Evolutionary conservation across 805 yeast genomes (phyloP), one percentile per base, ranked within the genome.

Genomic region (Candida boleticola): DNA sequence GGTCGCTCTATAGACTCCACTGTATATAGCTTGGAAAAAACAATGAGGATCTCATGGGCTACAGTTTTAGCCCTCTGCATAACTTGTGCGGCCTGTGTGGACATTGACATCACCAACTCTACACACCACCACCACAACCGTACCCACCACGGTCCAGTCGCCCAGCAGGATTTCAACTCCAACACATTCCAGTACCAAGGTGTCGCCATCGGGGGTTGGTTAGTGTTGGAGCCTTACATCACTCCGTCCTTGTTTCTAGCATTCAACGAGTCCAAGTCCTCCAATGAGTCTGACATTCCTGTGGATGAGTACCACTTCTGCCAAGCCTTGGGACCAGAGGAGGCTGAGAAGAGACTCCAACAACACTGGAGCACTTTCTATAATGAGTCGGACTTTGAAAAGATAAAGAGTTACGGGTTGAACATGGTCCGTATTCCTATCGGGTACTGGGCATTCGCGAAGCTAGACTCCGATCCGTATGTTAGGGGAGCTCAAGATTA

Each of bases 391-490:
- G 89, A 83, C 58, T 79, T 83, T 47, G 52, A 58, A 21, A 64
- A 68, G 30, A 82, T 82, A 23, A 68, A 67, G 39, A 52, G 53
- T 3, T 66, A 64, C 50, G 89, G 88, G 0, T 73, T 83, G 47
- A 82, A 84, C 53, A 67, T 82, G 55, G 88, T 85, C n/a, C 42
- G 93, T 37, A 73, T 86, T 29, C 93, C 93, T 0, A 75, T 85
- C 38, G 92, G 92, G 2, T 85, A 85, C 58, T 86, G 95, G 93
- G 87, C 90, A 1, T 82, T 82, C 63, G 71, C 71, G 43, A 62
- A 61, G 29, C 36, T 58, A 63, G 39, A 61, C 11, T 60, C 56
- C 25, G 89, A 83, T 58, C 87, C 88, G 0, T 83, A 80, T 51
- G 82, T 81, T 9, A 72, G 68, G 41, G 88, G 87, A 9, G 87